Base-by-base conservation (phyloP, 495 filamentous ascomycete species). In the Glarea lozoyensis region DNA sequence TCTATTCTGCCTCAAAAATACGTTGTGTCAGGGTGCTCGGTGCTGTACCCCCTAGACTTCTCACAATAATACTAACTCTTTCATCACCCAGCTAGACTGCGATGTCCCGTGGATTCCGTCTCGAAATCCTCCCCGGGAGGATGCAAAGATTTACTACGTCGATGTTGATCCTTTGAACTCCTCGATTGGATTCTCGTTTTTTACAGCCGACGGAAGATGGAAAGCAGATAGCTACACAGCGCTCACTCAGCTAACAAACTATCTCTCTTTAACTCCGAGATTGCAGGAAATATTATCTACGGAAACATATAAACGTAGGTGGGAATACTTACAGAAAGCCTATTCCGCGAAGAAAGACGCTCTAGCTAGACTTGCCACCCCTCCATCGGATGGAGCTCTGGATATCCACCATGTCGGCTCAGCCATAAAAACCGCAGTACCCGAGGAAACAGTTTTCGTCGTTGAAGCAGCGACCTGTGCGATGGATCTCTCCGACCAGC, bases 81-180 rank as follows among this genome's bases (percentile, higher is more conserved):
- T n/a, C 7, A 7, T 29, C 7, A 29, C 7, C 7, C 25, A 29
- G 7, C 66, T 83, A n/a, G 82, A 88, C 53, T 84, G 81, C 42
- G 84, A 86, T 56, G 78, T 86, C 2, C 82, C 82, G 2, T 86
- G 79, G 77, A 77, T 86, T 40, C 78, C 77, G 15, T 79, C 78
- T 3, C 65, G 68, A 36, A 65, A 56, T 37, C 60, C 40, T 31
- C 64, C 46, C n/a, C 75, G 65, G 7, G 69, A 65, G 13, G 48
- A 61, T 3, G 71, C 79, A 6, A 71, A 71, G 46, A 74, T 86
- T 18, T 73, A 79, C 40, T 79, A 86, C 46, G 63, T 86, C 30
- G 82, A 86, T 55, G 60, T 81, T 25, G 82, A 86, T 47, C 82
- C 81, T 2, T 58, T 84, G 25, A 86, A 86, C 46, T 75, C 80